A percentile compares a stretch with the other conserved stretches of the same genome.
phyloP scores from a whole-genome alignment of 257 asterid species.

The Lavandula angustifolia region DNA sequence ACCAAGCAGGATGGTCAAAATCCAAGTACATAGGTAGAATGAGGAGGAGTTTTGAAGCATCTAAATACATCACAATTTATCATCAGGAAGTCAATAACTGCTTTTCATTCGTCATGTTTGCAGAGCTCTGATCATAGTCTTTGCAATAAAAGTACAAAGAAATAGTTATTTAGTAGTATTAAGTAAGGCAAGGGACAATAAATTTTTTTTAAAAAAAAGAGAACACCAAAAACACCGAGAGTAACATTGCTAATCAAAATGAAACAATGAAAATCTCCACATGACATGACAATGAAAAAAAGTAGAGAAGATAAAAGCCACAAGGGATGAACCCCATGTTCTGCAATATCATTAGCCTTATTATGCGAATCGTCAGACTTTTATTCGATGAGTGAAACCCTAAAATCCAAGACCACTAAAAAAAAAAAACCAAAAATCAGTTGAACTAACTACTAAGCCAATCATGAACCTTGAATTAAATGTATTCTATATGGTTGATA shows the following conservation, averaged over 20 bases:
- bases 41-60: too few relatives aligned
- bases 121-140: constrained; percentile 38
- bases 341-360: constrained; percentile 36
- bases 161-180: constrained; percentile 23
- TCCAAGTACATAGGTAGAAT: too few relatives aligned
- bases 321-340: too few relatives aligned
- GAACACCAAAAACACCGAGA: constrained; percentile 12
- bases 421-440: constrained; percentile 22
- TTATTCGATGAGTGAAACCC: constrained; percentile 36
- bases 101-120: constrained; percentile 34
- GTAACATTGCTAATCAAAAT: background rate
- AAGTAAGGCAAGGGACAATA: background rate
- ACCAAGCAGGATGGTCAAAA: too few relatives aligned
- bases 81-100: constrained; percentile 3
- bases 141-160: constrained; percentile 31
- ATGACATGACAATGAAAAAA: background rate
- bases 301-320: too few relatives aligned
- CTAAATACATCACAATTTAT: background rate
- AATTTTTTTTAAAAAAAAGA: too few relatives aligned
- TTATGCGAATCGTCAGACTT: constrained; percentile 26
- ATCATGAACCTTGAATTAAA: too few relatives aligned
- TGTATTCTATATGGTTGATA: background rate
- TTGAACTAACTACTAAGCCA: background rate
- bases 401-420: constrained; percentile 31
- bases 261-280: background rate